Evolutionary conservation across 768 basidiomycete species (phyloP), one percentile per base, ranked within the genome.

Genomic region (Pleurotus ostreatus): DNA sequence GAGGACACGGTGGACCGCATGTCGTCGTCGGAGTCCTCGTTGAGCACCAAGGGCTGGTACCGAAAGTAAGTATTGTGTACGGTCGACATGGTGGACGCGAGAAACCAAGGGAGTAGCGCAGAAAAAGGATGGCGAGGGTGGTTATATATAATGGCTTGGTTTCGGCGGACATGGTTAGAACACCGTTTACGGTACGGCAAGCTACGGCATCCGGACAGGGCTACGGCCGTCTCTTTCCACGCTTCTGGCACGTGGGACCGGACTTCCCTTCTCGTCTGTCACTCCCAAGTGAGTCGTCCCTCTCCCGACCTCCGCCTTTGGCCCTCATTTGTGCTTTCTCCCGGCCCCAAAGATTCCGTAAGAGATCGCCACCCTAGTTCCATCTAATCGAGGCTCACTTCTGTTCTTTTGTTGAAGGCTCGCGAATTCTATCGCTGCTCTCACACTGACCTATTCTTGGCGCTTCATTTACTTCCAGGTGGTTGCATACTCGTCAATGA

Each of bases 1-100:
- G 23, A 23, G 38, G 79, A 78, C 40, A 73, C 62, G 55, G 75
- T 64, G 5, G 23, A 25, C 23, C 5, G 23, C 23, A 25, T 25
- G 23, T 25, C 23, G 5, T 25, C 23, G 23, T 25, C 74, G 25
- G 60, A 58, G 68, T 81, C 83, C 56, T 74, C 75, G 63, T 69
- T 65, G 58, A 59, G 30, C 55, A 20, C 11, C 55, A 48, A 47
- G 44, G 59, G 51, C 55, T 60, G 43, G 13, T 11, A 16, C 12
- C 13, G 15, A 9, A 30, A 6, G 5, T n/a, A 18, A n/a, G 20
- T 37, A n/a, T 12, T 39, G 34, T 18, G n/a, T 1, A n/a, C 41
- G 39, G 39, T 3, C 30, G 30, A 34, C 30, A 34, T 34, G 30
- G 9, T 40, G 51, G 8, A 11, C n/a, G 30, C 49, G 13, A 18